Conservation (phyloP, 768 basidiomycete species). For the Cubamyces sp. region DNA sequence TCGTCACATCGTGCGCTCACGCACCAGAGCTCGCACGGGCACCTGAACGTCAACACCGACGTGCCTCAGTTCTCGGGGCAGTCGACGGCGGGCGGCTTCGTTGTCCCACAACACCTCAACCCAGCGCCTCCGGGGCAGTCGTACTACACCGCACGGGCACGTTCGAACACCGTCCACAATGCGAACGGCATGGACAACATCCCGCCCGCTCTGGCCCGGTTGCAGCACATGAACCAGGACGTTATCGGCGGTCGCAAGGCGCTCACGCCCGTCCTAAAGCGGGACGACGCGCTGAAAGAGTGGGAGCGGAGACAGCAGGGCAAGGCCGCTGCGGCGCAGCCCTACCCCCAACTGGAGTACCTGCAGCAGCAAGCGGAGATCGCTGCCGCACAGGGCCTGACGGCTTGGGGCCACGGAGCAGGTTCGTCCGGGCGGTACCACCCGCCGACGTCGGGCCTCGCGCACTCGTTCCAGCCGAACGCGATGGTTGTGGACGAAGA, state of each 20-base stretch:
- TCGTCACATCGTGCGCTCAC: slow-evolving; percentile 46
- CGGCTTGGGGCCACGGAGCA: slow-evolving; percentile 50
- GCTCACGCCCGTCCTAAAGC: slow-evolving; percentile 89
- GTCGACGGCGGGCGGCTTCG: slow-evolving; percentile 27
- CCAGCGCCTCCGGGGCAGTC: slow-evolving; percentile 66
- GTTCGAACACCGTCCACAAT: slow-evolving; percentile 91
- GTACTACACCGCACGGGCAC: slow-evolving; percentile 71
- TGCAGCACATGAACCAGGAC: slow-evolving; percentile 89
- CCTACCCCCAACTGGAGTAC: slow-evolving; percentile 89
- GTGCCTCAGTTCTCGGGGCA: slow-evolving; percentile 32
- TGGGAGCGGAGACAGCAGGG: slow-evolving; percentile 92
- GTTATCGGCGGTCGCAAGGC: slow-evolving; percentile 78
- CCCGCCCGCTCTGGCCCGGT: slow-evolving; percentile 90
- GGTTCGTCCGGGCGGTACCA: slow-evolving; percentile 50
- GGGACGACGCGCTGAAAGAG: slow-evolving; percentile 93
- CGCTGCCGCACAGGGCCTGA: slow-evolving; percentile 63
- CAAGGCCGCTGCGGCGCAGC: slow-evolving; percentile 68
- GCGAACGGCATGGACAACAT: slow-evolving; percentile 76
- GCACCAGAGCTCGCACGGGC: slow-evolving; percentile 56
- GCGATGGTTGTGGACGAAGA: slow-evolving; percentile 70
- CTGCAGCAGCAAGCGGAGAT: slow-evolving; percentile 93
- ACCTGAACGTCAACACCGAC: slow-evolving; percentile 39
- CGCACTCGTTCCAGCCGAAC: slow-evolving; percentile 64
- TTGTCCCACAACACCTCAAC: slow-evolving; percentile 34
- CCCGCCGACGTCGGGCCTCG: slow-evolving; percentile 65